These are phyloP conservation scores for Fomitopsis pulvina DNA, from an alignment of 768 basidiomycete species.

Conservation along the genomic window DNA sequence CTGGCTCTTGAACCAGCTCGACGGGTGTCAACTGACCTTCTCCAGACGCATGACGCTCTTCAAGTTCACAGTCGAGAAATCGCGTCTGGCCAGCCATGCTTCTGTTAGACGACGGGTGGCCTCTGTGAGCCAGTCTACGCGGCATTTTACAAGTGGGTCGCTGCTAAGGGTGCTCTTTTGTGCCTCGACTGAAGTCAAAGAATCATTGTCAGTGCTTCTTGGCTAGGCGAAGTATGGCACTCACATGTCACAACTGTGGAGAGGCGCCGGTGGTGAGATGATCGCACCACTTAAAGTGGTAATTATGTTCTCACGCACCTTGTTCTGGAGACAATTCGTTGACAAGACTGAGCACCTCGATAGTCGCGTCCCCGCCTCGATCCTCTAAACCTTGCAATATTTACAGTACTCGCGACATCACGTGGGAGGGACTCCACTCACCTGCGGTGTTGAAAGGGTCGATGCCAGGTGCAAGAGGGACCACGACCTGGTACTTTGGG, in stretches of 20 bases:
- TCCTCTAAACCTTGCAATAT: constrained; percentile 34
- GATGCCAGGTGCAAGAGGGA: constrained; percentile 30
- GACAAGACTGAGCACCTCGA: constrained; percentile 65
- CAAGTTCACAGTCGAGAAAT: constrained; percentile 60
- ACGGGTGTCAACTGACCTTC: constrained; percentile 42
- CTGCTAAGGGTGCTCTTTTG: constrained; percentile 51
- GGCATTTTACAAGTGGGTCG: constrained; percentile 44
- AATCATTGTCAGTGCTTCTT: neutral
- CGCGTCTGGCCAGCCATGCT: constrained; percentile 49
- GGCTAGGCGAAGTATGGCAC: neutral
- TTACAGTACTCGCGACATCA: neutral
- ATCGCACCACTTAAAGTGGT: constrained; percentile 12
- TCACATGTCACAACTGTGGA: neutral
- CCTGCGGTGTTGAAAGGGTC: constrained; percentile 13
- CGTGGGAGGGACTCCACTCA: neutral
- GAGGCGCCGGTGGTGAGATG: constrained; percentile 9
- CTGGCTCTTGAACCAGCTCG: neutral
- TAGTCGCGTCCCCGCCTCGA: constrained; percentile 63
- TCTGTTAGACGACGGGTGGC: constrained; percentile 66
- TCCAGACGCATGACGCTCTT: constrained; percentile 46
- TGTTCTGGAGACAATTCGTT: constrained; percentile 60
- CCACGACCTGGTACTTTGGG: constrained; percentile 73
- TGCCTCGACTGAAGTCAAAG: constrained; percentile 61
- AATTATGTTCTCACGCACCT: constrained; percentile 38
- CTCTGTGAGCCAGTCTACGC: constrained; percentile 82